Conservation (phyloP, 1,284 basidiomycete genomes). For the Tilletia indica region DNA sequence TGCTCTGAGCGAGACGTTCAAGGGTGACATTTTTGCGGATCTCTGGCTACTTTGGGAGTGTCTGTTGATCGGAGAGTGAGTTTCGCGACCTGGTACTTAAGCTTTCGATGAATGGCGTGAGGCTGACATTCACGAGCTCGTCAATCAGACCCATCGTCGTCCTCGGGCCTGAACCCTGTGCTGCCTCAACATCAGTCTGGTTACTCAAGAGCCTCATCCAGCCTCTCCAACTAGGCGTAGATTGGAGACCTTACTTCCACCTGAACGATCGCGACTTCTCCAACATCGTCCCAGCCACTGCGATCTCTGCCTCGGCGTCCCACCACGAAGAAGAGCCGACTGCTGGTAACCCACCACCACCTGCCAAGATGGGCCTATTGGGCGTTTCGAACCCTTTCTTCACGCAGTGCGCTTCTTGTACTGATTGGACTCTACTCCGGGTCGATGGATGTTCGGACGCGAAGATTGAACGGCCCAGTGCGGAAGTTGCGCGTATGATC, state of each 20-base stretch:
- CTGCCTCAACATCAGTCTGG: conserved; percentile 71
- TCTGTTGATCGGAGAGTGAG: conserved; percentile 63
- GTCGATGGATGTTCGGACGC: conserved; percentile 58
- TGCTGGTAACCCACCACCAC: conserved; percentile 65
- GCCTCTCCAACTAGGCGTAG: conserved; percentile 80
- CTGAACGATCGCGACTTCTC: conserved; percentile 79
- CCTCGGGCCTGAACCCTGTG: conserved; percentile 75
- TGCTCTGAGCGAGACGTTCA: conserved; percentile 41
- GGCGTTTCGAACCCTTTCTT: conserved; percentile 96
- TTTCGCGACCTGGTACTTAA: conserved; percentile 9
- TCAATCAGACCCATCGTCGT: conserved; percentile 85
- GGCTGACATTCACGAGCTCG: conserved; percentile 82
- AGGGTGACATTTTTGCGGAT: conserved; percentile 63
- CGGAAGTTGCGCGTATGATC: too few relatives aligned
- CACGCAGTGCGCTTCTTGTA: conserved; percentile 73
- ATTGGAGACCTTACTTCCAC: conserved; percentile 90
- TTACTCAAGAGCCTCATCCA: conserved; percentile 75
- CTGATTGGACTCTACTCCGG: conserved; percentile 77
- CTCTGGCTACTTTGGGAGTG: conserved; percentile 73
- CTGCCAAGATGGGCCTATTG: conserved; percentile 65
- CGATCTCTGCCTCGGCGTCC: conserved; percentile 62
- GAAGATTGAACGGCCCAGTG: too few relatives aligned
- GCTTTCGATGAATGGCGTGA: conserved; percentile 59
- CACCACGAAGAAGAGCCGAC: conserved; percentile 81
- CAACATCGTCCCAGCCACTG: too few relatives aligned